Evolutionary conservation across 805 yeast genomes (phyloP), one percentile per base, ranked within the genome.

Genomic region (Candida palmyrensis): DNA sequence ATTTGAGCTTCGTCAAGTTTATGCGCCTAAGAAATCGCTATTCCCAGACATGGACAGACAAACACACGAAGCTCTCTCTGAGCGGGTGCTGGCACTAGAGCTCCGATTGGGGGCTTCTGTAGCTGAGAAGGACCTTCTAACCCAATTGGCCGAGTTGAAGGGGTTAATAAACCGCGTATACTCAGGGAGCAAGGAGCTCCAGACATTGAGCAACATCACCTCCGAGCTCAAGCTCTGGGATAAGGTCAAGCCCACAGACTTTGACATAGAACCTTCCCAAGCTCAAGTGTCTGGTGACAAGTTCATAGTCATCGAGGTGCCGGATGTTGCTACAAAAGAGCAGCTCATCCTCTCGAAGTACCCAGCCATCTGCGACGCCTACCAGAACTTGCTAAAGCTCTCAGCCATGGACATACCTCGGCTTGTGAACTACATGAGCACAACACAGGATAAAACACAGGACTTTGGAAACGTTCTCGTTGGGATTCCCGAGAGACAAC

Each of bases 321-420:
- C 20, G 7, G 19, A 30, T 13, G 20, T 30, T 17, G 30, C 22
- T 12, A 9, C 18, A 6, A 51, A 52, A 29, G 44, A 49, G 33
- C 45, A 50, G 28, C 27, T 48, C 29, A 28, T 60, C 1, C 35
- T 49, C 2, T 30, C 53, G n/a, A 49, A 50, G 22, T 45, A 44
- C 25, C 48, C 53, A 2, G 30, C 26, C 3, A 42, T 60, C 12
- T 38, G 42, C 21, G 42, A 44, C 19, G 53, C 56, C 3, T 46
- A 42, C 22, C 38, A 40, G 8, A 48, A 49, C 25, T 39, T 53
- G 13, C 28, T 37, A 23, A 48, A 51, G 29, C 41, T 60, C 20
- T 44, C 49, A 24, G 38, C 37, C 6, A 30, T 58, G 40, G 57
- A 55, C 18, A 29, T 48, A 10, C 44, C 51, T 1, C 26, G 29